Evolutionary conservation across 2,329 filamentous ascomycete genomes (phyloP), one percentile per base, ranked within the genome.

Genomic region (Xylariaceae sp.): DNA sequence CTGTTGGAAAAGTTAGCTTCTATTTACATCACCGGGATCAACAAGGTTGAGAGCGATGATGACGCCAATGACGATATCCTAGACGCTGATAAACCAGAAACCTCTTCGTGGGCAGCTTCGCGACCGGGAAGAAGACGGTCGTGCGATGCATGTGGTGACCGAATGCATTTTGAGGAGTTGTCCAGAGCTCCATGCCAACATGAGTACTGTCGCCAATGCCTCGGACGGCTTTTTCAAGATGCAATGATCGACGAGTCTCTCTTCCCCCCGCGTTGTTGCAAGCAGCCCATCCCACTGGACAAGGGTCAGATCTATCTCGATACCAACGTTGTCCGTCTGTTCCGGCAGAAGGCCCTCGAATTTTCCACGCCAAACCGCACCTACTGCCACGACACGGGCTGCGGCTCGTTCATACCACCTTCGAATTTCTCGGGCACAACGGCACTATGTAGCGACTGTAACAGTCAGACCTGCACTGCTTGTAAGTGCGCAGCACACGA

Each of bases 211-310:
- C 61, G 64, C 0, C 54, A 56, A 1, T 85, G 82, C 59, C 59
- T 84, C 1, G 58, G 60, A 2, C 55, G 55, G 0, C 69, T 83
- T 0, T 78, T 83, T 60, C 19, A 53, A 1, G 47, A 62, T 0
- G 69, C 76, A 0, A 68, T 78, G 19, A 69, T 53, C 0, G 78
- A 83, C 54, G 76, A 83, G 51, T 69, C 73, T 0, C 62, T 81
- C 0, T 84, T 81, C 54, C 82, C 81, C 0, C 80, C 81, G 0
- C 70, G 71, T 1, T 85, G 81, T 64, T 84, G 81, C 59, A 52
- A 59, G 0, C 57, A 73, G 22, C 51, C 62, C 0, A 76, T 84
- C 5, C 62, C 71, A 0, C 45, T 78, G 1, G 61, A 64, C 1
- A 45, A 55, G 0, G 69, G 69, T 28, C 63, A 62, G 0, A 38